Evolutionary conservation across 176 grass and related monocot genomes (phyloP), one percentile per base, ranked within the genome.

Genomic region (Panicum miliaceum): DNA sequence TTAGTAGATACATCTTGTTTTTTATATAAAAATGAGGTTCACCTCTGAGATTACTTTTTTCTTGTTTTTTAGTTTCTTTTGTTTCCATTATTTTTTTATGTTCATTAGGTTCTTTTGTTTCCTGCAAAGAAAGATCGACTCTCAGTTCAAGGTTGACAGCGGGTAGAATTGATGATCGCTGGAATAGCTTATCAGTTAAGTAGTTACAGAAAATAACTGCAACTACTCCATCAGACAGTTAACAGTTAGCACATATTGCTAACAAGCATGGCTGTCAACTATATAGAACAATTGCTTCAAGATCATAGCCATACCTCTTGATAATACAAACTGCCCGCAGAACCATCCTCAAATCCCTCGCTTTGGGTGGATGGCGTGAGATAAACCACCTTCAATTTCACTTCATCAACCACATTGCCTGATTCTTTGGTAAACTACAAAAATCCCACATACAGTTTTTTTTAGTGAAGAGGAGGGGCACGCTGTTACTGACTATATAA

Each of bases 351-450:
- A 37, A 68, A 94, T 15, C 84, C 90, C 12, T 93, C 90, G 34
- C 68, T 86, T 37, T 83, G 58, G 5, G 86, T 76, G 50, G 82
- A 64, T 47, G 72, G 95, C 58, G 75, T 20, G 56, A 89, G 20
- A 71, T 94, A 97, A 78, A 94, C 63, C 82, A 94, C 95, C 82
- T 81, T 91, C 79, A 97, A 77, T 61, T 86, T 97, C 52, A 88
- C 90, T 79, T 97, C 95, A 48, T 94, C 81, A 56, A 97, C 92
- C 50, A 84, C 45, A 84, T 94, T 94, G 23, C 95, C 92, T 32
- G 92, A 94, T 61, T 93, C 79, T 87, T 93, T 94, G 32, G 92
- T 76, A 83, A 97, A 97, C 95, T 97, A 88, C 63, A 85, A 29
- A 85, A 83, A 80, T 67, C 59, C 13, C 23, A 25, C 68, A 18